phyloP scores from a whole-genome alignment of 352 stramenopile species.

The Phytopythium kandeliae region DNA sequence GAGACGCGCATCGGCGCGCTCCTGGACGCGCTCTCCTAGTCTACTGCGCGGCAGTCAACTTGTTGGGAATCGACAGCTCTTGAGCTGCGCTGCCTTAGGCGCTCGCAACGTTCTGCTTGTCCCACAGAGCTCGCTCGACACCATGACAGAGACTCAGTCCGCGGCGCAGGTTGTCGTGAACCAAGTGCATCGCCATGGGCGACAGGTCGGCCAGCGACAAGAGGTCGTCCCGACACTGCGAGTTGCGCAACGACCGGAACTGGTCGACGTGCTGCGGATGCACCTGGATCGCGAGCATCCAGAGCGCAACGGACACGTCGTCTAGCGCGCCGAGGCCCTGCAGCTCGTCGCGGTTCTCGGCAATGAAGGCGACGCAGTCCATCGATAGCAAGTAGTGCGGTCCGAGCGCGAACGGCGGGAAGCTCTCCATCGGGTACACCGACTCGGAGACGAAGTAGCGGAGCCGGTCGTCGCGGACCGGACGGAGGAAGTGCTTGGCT shows the following conservation, averaged over 20 bases:
- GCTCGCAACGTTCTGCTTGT: slow-evolving; percentile 1
- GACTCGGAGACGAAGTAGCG: slow-evolving; percentile 26
- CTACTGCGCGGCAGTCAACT: not conserved
- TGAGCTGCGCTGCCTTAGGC: not conserved
- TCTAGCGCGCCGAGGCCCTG: slow-evolving; percentile 38
- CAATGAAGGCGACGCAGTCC: slow-evolving; percentile 36
- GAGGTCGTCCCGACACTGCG: slow-evolving; percentile 14
- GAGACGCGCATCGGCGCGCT: slow-evolving; percentile 34
- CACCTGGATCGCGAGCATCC: slow-evolving; percentile 48
- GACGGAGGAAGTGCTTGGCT: slow-evolving; percentile 9
- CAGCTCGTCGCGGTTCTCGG: slow-evolving; percentile 25
- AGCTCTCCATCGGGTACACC: slow-evolving; percentile 22
- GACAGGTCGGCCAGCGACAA: slow-evolving; percentile 29
- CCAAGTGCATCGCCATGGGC: slow-evolving; percentile 11
- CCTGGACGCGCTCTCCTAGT: slow-evolving; percentile 28
- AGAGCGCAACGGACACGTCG: slow-evolving; percentile 57
- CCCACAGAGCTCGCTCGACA: slow-evolving; percentile 17
- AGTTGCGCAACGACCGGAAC: slow-evolving; percentile 12
- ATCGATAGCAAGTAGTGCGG: slow-evolving; percentile 50
- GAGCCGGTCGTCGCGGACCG: slow-evolving; percentile 19
- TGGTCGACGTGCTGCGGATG: slow-evolving; percentile 15
- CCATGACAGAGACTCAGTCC: slow-evolving; percentile 14
- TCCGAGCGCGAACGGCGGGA: slow-evolving; percentile 36
- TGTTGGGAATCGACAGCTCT: not conserved
- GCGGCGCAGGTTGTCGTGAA: slow-evolving; percentile 18